phyloP scores from a whole-genome alignment of 2,329 filamentous ascomycete genomes.

The Paecilomyces sp. region DNA sequence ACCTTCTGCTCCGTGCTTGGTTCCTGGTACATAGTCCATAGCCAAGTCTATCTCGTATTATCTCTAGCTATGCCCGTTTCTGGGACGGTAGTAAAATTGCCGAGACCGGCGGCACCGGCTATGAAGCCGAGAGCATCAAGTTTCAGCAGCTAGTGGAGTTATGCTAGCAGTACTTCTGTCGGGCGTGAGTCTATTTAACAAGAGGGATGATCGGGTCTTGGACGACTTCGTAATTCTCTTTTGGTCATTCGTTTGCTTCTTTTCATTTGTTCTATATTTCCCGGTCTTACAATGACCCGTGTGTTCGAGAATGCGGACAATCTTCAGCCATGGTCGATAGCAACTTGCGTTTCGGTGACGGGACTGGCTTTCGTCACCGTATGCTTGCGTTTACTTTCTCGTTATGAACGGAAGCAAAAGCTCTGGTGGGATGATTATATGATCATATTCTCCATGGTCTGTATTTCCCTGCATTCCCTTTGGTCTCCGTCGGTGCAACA shows the following conservation, averaged over 20 bases:
- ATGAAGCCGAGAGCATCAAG: too few relatives aligned
- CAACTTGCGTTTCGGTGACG: constrained; percentile 36
- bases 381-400: constrained; percentile 34
- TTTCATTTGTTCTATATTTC: background rate
- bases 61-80: too few relatives aligned
- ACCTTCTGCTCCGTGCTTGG: too few relatives aligned
- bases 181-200: too few relatives aligned
- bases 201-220: too few relatives aligned
- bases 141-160: too few relatives aligned
- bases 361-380: constrained; percentile 34
- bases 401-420: constrained; percentile 35
- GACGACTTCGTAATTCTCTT: background rate
- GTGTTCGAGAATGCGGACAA: constrained; percentile 13
- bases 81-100: too few relatives aligned
- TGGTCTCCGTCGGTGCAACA: background rate
- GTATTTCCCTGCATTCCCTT: constrained; percentile 3
- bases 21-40: too few relatives aligned
- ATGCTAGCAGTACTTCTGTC: too few relatives aligned
- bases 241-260: background rate
- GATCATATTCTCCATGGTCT: constrained; percentile 44
- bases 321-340: constrained; percentile 38
- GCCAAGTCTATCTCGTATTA: too few relatives aligned
- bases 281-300: background rate
- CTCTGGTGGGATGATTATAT: constrained; percentile 48
- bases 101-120: too few relatives aligned